Base-by-base conservation (phyloP, 2,329 filamentous ascomycete species). In the Xylariaceae sp. region DNA sequence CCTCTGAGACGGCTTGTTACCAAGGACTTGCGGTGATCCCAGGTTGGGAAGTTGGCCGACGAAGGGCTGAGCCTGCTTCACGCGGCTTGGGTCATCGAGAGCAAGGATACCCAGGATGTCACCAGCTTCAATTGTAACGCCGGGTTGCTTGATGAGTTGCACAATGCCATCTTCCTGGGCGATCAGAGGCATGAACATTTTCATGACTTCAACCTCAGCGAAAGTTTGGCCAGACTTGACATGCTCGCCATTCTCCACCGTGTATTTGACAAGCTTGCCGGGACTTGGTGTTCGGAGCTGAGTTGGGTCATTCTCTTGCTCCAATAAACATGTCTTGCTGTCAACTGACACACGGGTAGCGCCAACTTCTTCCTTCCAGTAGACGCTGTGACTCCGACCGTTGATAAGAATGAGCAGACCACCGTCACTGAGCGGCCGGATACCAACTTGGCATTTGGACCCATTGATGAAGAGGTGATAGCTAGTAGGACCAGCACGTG, bases 111-210 rank as follows among this genome's bases (percentile, higher is more conserved):
- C 94, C n/a, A 99, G 83, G 53, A 99, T 97, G 68, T 99, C 94
- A 71, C 94, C 94, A 66, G 94, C 94, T 71, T 97, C 91, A 42
- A 99, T 87, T 15, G 90, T 95, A n/a, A 94, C 89, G 69, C 94
- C 94, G 55, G 94, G 94, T 75, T 97, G 94, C 82, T 99, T 99
- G 78, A 99, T 96, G 63, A 99, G 82, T 75, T 96, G 94, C 49
- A 99, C 92, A 47, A 95, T 81, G 76, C 94, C 94, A 62, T 96
- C 94, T 70, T 99, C 94, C 67, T 91, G 87, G 2, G 94, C 89
- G 54, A 99, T 81, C 48, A 99, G 80, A 64, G 94, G 94, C 94
- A 99, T 99, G 81, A 97, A 97, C 94, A 99, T 99, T 81, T 99
- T 99, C 94, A 99, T 99, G 72, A 99, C 94, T 74, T 99, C 94